Evolutionary conservation across 2,329 filamentous ascomycete genomes (phyloP).

Genomic region (Hypoxylon sp.): DNA sequence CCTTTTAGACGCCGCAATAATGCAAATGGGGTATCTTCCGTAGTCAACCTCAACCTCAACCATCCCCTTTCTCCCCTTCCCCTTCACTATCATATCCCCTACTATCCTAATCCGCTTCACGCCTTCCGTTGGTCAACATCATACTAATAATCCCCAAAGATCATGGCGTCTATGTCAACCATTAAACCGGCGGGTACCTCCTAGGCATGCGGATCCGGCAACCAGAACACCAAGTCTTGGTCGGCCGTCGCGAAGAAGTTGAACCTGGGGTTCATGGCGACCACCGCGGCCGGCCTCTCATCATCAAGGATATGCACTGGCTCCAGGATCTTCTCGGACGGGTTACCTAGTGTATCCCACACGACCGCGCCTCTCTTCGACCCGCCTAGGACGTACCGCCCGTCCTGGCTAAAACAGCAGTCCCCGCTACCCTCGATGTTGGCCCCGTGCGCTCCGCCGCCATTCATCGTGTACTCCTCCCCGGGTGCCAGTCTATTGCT

Average conservation of each 20-base stretch:
- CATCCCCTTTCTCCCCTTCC: slow-evolving; percentile 9
- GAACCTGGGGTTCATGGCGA: slow-evolving; percentile 91
- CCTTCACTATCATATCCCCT: neutral
- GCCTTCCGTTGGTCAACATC: neutral
- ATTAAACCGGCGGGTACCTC: neutral
- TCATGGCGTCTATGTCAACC: neutral
- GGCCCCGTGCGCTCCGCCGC: slow-evolving; percentile 61
- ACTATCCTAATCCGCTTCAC: neutral
- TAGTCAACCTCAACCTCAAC: slow-evolving; percentile 21
- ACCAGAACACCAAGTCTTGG: slow-evolving; percentile 84
- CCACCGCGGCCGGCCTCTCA: slow-evolving; percentile 77
- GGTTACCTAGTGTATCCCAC: slow-evolving; percentile 81
- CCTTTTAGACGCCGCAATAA: slow-evolving; percentile 41
- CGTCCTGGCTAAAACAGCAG: slow-evolving; percentile 90
- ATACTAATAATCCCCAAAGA: neutral
- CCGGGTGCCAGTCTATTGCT: slow-evolving; percentile 65
- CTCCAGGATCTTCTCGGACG: slow-evolving; percentile 70
- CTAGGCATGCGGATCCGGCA: slow-evolving; percentile 75
- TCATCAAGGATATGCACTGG: slow-evolving; percentile 76
- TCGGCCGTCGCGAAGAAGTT: slow-evolving; percentile 94
- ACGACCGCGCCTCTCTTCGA: slow-evolving; percentile 80
- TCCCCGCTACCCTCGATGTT: slow-evolving; percentile 77
- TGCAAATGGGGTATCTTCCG: slow-evolving; percentile 47
- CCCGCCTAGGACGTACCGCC: slow-evolving; percentile 89
- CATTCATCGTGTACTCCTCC: slow-evolving; percentile 63